Conservation (phyloP, 179 eudicot species). For the Beta corolliflora region DNA sequence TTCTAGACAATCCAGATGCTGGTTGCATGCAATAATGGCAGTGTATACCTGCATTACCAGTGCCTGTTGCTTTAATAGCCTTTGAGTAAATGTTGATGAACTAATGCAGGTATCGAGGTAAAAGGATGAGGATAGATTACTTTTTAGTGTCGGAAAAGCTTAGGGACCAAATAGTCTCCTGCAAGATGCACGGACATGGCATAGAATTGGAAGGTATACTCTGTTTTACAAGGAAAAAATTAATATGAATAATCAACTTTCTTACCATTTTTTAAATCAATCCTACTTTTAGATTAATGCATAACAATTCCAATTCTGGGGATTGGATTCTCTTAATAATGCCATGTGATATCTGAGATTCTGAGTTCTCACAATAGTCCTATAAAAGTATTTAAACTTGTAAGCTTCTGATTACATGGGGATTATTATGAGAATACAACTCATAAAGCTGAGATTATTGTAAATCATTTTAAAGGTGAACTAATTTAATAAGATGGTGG, state of each 20-base stretch:
- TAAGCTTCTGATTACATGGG: not conserved
- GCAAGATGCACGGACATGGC: constrained; percentile 89
- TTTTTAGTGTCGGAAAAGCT: constrained; percentile 69
- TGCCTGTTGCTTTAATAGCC: not conserved
- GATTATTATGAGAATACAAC: not conserved
- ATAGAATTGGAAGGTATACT: constrained; percentile 77
- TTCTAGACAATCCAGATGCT: not conserved
- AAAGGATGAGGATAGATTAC: constrained; percentile 97
- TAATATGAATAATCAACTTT: not conserved
- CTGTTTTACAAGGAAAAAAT: not conserved
- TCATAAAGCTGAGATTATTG: not conserved
- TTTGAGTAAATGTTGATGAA: constrained; percentile 5
- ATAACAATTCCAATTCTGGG: not conserved
- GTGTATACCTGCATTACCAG: not conserved
- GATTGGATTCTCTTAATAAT: not conserved
- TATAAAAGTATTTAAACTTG: not conserved
- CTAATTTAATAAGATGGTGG: not conserved
- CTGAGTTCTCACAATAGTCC: not conserved
- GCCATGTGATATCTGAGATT: no score
- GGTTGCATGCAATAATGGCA: not conserved
- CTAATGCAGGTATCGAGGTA: constrained; percentile 83
- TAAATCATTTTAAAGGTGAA: no score
- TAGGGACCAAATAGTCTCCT: constrained; percentile 67
- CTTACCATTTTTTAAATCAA: not conserved
- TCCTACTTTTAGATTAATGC: not conserved